These are phyloP conservation scores for Proliferodiscus dingleyae DNA, from an alignment of 2,329 filamentous ascomycete species.

Conservation along the genomic window DNA sequence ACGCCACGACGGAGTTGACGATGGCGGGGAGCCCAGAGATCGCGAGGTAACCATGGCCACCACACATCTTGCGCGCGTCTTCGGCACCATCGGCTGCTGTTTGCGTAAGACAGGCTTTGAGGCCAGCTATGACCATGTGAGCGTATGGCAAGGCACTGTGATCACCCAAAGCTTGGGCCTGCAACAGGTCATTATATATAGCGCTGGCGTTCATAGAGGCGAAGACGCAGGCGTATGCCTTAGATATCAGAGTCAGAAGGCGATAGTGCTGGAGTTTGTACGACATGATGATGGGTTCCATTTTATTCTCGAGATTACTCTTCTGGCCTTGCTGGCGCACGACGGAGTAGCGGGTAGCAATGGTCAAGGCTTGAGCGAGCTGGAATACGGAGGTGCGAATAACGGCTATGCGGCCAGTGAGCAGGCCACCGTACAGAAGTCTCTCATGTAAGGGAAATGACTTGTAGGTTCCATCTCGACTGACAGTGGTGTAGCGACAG, in stretches of 20 bases:
- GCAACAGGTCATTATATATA: slow-evolving; percentile 1
- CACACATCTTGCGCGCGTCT: slow-evolving; percentile 34
- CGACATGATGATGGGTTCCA: slow-evolving; percentile 7
- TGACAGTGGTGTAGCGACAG: slow-evolving; percentile 27
- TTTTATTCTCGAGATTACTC: neutral
- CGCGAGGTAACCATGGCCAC: slow-evolving; percentile 36
- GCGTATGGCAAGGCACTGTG: slow-evolving; percentile 17
- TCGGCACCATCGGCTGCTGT: slow-evolving; percentile 30
- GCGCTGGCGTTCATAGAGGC: slow-evolving; percentile 4
- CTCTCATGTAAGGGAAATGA: slow-evolving; percentile 28
- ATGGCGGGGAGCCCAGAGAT: slow-evolving; percentile 32
- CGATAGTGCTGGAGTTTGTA: slow-evolving; percentile 29
- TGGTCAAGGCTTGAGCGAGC: slow-evolving; percentile 32
- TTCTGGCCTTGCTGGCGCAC: slow-evolving; percentile 24
- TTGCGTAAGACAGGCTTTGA: slow-evolving; percentile 29
- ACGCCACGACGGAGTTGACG: slow-evolving; percentile 25
- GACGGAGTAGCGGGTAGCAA: slow-evolving; percentile 32
- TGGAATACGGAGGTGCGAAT: slow-evolving; percentile 25
- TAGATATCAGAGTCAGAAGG: slow-evolving; percentile 26
- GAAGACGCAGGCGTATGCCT: slow-evolving; percentile 28
- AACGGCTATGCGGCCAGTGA: slow-evolving; percentile 30
- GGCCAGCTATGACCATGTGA: slow-evolving; percentile 27
- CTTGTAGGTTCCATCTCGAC: slow-evolving; percentile 29
- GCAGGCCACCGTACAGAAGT: slow-evolving; percentile 33
- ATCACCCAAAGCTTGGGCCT: slow-evolving; percentile 7